Evolutionary conservation across 108 stramenopile genomes (phyloP).

Genomic region (Craspedostauros australis): DNA sequence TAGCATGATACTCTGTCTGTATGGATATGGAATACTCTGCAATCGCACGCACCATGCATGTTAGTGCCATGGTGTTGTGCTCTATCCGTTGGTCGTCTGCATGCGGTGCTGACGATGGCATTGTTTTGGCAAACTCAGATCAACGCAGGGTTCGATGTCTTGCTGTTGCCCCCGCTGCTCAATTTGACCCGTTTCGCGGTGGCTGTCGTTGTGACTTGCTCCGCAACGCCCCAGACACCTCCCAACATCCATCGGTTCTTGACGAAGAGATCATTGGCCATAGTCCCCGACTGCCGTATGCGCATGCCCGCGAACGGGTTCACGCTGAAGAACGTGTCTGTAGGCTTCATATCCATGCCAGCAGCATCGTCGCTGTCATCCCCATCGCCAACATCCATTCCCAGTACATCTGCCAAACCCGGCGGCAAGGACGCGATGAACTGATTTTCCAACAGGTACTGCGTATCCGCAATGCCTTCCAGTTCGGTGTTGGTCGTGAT

Average conservation of each 20-base stretch:
- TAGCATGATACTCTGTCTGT: too few relatives aligned
- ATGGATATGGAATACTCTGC: too few relatives aligned
- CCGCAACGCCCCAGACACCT: slow-evolving; percentile 29
- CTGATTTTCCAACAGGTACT: slow-evolving; percentile 52
- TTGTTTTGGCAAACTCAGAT: too few relatives aligned
- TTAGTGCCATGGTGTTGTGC: too few relatives aligned
- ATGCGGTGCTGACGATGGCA: too few relatives aligned
- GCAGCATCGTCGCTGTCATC: slow-evolving; percentile 15
- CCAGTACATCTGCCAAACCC: slow-evolving; percentile 21
- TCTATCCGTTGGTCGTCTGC: too few relatives aligned
- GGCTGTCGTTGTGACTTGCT: slow-evolving; percentile 1
- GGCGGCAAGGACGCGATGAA: slow-evolving; percentile 38
- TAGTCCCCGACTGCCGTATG: slow-evolving; percentile 83
- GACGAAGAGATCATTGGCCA: slow-evolving; percentile 88
- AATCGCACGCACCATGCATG: too few relatives aligned
- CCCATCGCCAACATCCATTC: not conserved
- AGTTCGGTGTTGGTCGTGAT: slow-evolving; percentile 86
- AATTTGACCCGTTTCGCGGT: slow-evolving; percentile 5
- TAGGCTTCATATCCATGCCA: not conserved
- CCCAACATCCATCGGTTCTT: slow-evolving; percentile 83
- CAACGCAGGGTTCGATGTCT: slow-evolving; percentile 17
- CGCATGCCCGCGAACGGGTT: slow-evolving; percentile 77
- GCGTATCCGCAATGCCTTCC: slow-evolving; percentile 74
- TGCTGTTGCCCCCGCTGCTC: slow-evolving; percentile 8
- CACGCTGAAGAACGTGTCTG: slow-evolving; percentile 50